Evolutionary conservation across 305 asterid species (phyloP).

Genomic region (Fraxinus paxiana): DNA sequence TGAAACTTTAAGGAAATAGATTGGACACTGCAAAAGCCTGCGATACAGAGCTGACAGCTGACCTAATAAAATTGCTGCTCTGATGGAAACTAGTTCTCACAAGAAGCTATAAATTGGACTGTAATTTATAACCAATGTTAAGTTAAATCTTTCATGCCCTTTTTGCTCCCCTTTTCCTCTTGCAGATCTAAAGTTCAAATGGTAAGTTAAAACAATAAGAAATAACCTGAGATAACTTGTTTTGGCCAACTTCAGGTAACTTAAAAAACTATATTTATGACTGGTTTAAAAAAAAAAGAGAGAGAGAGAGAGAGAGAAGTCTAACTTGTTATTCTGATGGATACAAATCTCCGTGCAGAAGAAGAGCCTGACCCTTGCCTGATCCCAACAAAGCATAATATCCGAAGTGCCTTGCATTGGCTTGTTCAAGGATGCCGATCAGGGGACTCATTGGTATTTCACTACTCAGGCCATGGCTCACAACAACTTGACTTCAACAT

Average conservation of each 20-base stretch:
- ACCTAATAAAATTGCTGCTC: not conserved
- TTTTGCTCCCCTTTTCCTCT: not conserved
- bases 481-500: constrained; percentile 32
- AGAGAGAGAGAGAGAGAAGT: not conserved
- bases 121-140: not conserved
- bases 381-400: constrained; percentile 53
- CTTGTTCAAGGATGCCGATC: constrained; percentile 51
- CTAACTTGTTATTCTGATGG: constrained; percentile 13
- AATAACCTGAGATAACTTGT: not conserved
- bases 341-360: constrained; percentile 37
- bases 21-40: not conserved
- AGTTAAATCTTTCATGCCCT: not conserved
- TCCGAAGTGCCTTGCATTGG: constrained; percentile 53
- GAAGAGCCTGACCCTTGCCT: constrained; percentile 41
- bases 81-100: not conserved
- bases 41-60: not conserved
- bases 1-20: not conserved
- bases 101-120: not conserved
- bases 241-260: not conserved
- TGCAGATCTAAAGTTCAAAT: constrained; percentile 1
- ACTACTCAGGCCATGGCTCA: constrained; percentile 63
- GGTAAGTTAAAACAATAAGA: not conserved
- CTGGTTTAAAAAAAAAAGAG: not conserved
- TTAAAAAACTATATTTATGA: not conserved
- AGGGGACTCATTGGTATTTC: constrained; percentile 59